A percentile compares a stretch with the other conserved stretches of the same genome.
Conservation (phyloP, 306 rosid genomes). For the Herpetospermum pedunculosum region DNA sequence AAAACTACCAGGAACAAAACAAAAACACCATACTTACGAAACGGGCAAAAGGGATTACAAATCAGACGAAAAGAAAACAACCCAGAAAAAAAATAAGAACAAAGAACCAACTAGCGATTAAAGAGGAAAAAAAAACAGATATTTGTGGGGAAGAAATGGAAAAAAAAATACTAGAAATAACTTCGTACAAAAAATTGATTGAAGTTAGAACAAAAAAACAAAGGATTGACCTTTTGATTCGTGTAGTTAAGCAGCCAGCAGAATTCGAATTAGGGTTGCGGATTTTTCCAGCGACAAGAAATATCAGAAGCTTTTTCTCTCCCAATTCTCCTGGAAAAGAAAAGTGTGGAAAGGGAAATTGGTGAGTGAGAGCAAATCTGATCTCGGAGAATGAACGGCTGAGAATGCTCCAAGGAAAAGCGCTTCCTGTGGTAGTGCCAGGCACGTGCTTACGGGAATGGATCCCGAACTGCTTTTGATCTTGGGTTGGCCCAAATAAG, state of each 20-base stretch:
- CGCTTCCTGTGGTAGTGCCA: background rate
- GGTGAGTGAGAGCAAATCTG: background rate
- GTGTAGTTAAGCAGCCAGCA: background rate
- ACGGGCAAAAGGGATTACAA: background rate
- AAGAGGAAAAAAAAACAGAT: background rate
- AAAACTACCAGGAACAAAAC: background rate
- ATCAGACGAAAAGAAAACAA: background rate
- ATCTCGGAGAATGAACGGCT: conserved; percentile 19
- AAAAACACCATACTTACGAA: background rate
- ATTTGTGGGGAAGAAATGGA: background rate
- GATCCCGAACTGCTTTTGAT: background rate
- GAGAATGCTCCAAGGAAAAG: conserved; percentile 2
- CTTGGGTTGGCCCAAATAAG: background rate
- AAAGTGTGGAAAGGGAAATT: background rate
- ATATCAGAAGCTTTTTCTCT: background rate
- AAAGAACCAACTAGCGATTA: background rate
- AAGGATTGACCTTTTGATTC: background rate
- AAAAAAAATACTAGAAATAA: background rate
- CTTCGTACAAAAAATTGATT: background rate
- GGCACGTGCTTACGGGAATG: conserved; percentile 10
- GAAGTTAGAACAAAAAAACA: background rate
- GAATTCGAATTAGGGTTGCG: background rate
- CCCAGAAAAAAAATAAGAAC: background rate
- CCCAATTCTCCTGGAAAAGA: background rate
- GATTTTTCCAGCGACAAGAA: background rate